Conservation (phyloP, 2,329 filamentous ascomycete species). For the Fusarium nurragi region DNA sequence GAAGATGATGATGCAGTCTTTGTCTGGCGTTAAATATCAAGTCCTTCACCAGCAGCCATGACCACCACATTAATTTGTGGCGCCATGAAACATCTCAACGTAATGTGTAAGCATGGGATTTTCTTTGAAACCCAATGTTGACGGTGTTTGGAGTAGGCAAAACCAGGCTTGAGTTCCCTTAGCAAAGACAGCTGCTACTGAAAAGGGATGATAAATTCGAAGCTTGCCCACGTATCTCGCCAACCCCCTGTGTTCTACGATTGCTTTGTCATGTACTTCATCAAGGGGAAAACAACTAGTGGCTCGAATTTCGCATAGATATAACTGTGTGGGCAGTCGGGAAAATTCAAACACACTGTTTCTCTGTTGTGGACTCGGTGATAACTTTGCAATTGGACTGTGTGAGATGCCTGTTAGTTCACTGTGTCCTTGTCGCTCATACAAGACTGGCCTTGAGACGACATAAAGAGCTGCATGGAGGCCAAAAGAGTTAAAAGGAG, state of each 20-base stretch:
- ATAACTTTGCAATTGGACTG: conserved; percentile 14
- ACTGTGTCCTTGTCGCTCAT: neutral
- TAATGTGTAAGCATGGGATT: no score
- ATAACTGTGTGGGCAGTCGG: conserved; percentile 10
- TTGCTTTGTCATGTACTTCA: conserved; percentile 1
- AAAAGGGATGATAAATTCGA: neutral
- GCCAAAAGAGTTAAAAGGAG: neutral
- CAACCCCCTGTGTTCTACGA: neutral
- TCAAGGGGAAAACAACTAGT: neutral
- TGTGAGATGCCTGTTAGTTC: conserved; percentile 16
- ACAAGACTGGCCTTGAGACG: neutral
- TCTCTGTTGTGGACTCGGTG: neutral
- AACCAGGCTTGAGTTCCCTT: neutral
- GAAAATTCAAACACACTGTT: conserved; percentile 41
- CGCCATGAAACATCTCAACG: neutral
- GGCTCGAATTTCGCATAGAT: neutral
- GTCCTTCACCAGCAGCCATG: neutral
- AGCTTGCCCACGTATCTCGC: neutral
- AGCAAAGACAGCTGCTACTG: neutral
- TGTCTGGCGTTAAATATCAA: conserved; percentile 36
- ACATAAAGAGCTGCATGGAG: neutral
- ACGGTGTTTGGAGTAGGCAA: neutral
- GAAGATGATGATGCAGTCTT: conserved; percentile 56
- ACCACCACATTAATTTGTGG: neutral
- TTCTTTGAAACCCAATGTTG: neutral